Evolutionary conservation across 441 rosid species (phyloP), one percentile per base, ranked within the genome.

Genomic region (Melastoma candidum): DNA sequence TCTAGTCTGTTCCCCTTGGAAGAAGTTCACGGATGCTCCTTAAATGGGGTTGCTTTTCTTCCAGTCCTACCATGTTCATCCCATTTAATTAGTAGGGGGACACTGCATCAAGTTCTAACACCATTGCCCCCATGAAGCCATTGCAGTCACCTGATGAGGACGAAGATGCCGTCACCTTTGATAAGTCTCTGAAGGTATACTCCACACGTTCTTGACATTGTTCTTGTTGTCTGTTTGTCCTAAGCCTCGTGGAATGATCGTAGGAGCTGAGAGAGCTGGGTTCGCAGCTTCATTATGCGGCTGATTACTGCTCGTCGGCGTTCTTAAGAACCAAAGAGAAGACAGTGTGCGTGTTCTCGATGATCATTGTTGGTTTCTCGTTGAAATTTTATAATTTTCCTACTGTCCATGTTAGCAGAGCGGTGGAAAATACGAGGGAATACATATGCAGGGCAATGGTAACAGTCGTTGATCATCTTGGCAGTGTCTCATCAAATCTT

Each of bases 261-360:
- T 54, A 82, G 94, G 94, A 84, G 52, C 86, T 84, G 5, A 75
- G 53, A 61, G 81, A 73, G 54, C 67, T 84, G 72, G 72, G 80
- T 27, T 76, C 89, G 44, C 94, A 82, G 73, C 83, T 84, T 64
- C 84, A 82, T 32, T 46, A 65, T 22, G 89, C 89, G 10, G 89
- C 94, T 3, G 83, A 74, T 57, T 77, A 77, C 73, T 82, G 84
- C 43, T 76, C 77, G 70, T 48, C 74, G 2, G 68, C 76, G 0
- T 84, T 84, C 72, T 59, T 63, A 56, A 68, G 75, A 0, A 41
- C 83, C 11, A 49, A 62, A 36, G 71, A 80, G 45, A 77, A 78
- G 77, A 71, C 17, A 55, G 47, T 1, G 86, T 76, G 54, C 70
- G 88, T 68, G 46, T 47, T 39, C 43, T 8, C 26, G 11, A 7